Percentiles rank a stretch among this genome's conserved stretches.
Evolutionary conservation across 2,329 filamentous ascomycete species (phyloP).

Genomic region (Trichoderma sp.): DNA sequence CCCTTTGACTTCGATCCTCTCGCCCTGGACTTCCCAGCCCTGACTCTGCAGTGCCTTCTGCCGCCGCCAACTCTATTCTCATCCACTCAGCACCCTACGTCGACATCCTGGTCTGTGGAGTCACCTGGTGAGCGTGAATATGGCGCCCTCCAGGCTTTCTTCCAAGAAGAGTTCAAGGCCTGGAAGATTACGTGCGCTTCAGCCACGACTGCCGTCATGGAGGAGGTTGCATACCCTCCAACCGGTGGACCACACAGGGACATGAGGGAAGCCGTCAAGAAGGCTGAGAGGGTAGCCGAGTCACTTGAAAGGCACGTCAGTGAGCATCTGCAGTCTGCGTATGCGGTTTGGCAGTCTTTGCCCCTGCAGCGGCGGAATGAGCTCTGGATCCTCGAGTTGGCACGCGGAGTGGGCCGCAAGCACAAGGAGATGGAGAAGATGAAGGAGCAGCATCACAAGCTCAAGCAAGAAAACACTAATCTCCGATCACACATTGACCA

Average conservation of each 20-base stretch:
- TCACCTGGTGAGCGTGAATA: slow-evolving; percentile 75
- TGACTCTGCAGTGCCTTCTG: slow-evolving; percentile 79
- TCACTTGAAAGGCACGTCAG: slow-evolving; percentile 69
- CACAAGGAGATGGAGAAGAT: slow-evolving; percentile 58
- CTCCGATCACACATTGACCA: slow-evolving; percentile 62
- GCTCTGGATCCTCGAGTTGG: slow-evolving; percentile 64
- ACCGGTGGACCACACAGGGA: slow-evolving; percentile 45
- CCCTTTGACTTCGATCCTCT: slow-evolving; percentile 83
- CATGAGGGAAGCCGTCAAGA: slow-evolving; percentile 51
- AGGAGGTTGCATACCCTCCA: slow-evolving; percentile 56
- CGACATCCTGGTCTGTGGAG: slow-evolving; percentile 78
- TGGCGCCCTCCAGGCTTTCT: slow-evolving; percentile 68
- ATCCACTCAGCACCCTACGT: slow-evolving; percentile 74
- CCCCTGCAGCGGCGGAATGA: slow-evolving; percentile 58
- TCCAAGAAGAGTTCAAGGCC: slow-evolving; percentile 66
- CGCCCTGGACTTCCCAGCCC: slow-evolving; percentile 79
- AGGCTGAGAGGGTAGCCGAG: slow-evolving; percentile 56
- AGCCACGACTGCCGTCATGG: slow-evolving; percentile 52
- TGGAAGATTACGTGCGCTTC: slow-evolving; percentile 61
- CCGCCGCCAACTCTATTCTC: slow-evolving; percentile 82
- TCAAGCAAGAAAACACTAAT: slow-evolving; percentile 60
- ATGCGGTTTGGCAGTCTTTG: slow-evolving; percentile 72
- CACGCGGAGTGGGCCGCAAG: slow-evolving; percentile 59
- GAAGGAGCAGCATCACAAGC: slow-evolving; percentile 52
- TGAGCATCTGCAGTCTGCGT: slow-evolving; percentile 77